These are phyloP conservation scores for Nakazawaea laoshanensis DNA, from an alignment of 805 yeast species.

Conservation along the genomic window DNA sequence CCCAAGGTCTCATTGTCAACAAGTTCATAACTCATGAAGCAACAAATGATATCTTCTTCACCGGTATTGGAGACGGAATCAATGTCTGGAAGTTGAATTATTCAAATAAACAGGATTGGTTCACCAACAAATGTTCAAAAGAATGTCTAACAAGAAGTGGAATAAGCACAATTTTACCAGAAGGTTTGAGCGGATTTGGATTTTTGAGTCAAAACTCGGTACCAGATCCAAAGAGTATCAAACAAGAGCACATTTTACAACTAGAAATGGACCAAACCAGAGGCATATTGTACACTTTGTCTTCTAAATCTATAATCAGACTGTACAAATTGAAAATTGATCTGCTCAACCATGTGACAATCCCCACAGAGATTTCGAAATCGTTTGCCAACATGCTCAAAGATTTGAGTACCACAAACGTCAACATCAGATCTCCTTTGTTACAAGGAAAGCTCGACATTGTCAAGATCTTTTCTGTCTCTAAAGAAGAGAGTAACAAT, in stretches of 20 bases:
- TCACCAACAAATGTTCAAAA: slow-evolving; percentile 73
- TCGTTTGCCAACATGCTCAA: slow-evolving; percentile 38
- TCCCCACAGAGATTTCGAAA: slow-evolving; percentile 24
- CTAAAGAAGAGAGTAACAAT: slow-evolving; percentile 56
- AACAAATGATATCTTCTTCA: slow-evolving; percentile 76
- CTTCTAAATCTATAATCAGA: slow-evolving; percentile 74
- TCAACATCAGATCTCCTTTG: slow-evolving; percentile 28
- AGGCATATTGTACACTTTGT: slow-evolving; percentile 69
- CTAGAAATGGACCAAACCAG: slow-evolving; percentile 71
- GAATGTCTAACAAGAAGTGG: slow-evolving; percentile 72
- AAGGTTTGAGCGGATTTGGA: slow-evolving; percentile 13
- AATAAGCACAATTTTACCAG: slow-evolving; percentile 42
- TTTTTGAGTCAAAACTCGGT: slow-evolving; percentile 11
- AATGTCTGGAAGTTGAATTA: slow-evolving; percentile 86
- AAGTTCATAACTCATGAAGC: slow-evolving; percentile 48
- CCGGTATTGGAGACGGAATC: slow-evolving; percentile 69
- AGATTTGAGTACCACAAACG: slow-evolving; percentile 31
- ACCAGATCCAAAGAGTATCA: slow-evolving; percentile 10
- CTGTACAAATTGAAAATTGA: slow-evolving; percentile 53
- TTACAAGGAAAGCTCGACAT: slow-evolving; percentile 51
- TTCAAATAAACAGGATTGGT: slow-evolving; percentile 79
- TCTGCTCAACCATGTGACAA: slow-evolving; percentile 26
- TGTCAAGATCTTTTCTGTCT: slow-evolving; percentile 53
- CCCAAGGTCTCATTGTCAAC: slow-evolving; percentile 69
- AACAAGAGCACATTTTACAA: slow-evolving; percentile 54